Percentiles rank a stretch among this genome's conserved stretches.
Conservation (phyloP, 202 grass and related monocot genomes). For the Panicum hallii region DNA sequence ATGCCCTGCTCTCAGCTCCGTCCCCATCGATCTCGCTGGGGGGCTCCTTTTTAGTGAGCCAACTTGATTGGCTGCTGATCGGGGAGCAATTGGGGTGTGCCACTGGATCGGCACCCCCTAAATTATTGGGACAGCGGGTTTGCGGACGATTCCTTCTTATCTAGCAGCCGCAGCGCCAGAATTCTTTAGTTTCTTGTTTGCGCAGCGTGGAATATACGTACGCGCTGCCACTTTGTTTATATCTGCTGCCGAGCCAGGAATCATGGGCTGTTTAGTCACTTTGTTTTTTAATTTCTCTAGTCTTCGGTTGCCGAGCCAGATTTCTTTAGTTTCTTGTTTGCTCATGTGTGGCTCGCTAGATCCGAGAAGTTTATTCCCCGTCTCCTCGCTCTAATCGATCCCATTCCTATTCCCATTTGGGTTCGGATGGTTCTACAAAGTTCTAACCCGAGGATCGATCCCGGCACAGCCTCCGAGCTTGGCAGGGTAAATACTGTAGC, state of each 20-base stretch:
- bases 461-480: not conserved
- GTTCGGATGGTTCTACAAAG: not conserved
- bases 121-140: not conserved
- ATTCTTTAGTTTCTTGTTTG: not conserved
- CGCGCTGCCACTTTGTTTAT: not conserved
- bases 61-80: constrained; percentile 13
- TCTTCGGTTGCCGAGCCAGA: too few relatives aligned
- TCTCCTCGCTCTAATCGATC: not conserved
- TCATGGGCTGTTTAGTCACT: not conserved
- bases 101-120: not conserved
- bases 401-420: not conserved
- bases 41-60: not conserved
- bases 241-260: not conserved
- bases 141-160: constrained; percentile 39
- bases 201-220: constrained; percentile 13
- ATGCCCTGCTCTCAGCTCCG: not conserved
- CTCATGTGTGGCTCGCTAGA: constrained; percentile 18
- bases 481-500: not conserved
- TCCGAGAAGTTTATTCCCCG: constrained; percentile 40
- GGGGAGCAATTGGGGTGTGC: not conserved
- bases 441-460: not conserved
- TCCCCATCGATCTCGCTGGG: too few relatives aligned
- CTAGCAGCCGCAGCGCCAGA: not conserved
- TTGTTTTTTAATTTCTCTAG: too few relatives aligned
- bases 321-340: too few relatives aligned